Conservation (phyloP, 2,329 filamentous ascomycete species). For the Chaetomium sp. region DNA sequence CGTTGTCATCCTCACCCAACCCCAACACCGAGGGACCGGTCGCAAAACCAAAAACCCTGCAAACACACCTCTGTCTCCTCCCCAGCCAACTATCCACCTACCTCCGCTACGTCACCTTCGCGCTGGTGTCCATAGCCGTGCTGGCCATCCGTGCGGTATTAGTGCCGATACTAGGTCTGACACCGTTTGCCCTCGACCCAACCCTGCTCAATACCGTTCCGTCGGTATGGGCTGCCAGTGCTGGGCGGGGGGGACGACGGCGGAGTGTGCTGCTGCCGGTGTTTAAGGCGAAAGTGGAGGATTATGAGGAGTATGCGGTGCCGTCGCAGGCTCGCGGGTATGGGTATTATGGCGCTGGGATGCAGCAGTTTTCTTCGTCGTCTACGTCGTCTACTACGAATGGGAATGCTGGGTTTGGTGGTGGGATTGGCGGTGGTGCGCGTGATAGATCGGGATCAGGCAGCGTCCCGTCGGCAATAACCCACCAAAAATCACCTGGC, state of each 20-base stretch:
- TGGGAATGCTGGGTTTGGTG: background rate
- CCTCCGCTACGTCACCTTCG: constrained; percentile 65
- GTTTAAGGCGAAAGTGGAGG: constrained; percentile 50
- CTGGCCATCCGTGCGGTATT: constrained; percentile 51
- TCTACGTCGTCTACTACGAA: background rate
- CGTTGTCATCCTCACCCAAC: constrained; percentile 32
- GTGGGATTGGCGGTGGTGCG: background rate
- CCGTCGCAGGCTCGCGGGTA: constrained; percentile 15
- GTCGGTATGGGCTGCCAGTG: no score
- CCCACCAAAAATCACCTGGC: no score
- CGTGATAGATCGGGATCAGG: background rate
- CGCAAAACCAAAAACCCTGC: constrained; percentile 52
- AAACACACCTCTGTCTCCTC: constrained; percentile 84
- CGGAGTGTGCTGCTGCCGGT: constrained; percentile 35
- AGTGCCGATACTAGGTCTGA: constrained; percentile 48
- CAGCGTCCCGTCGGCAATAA: background rate
- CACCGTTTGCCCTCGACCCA: constrained; percentile 46
- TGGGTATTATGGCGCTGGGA: no score
- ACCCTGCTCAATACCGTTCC: background rate
- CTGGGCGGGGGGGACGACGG: background rate
- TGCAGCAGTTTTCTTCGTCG: no score
- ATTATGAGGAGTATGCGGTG: constrained; percentile 32
- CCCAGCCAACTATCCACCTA: constrained; percentile 84
- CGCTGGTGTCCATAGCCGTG: constrained; percentile 45
- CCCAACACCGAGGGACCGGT: constrained; percentile 25